Conservation (phyloP, 371 early-diverging fungal species). For the Quaeritorhiza haematococci region DNA sequence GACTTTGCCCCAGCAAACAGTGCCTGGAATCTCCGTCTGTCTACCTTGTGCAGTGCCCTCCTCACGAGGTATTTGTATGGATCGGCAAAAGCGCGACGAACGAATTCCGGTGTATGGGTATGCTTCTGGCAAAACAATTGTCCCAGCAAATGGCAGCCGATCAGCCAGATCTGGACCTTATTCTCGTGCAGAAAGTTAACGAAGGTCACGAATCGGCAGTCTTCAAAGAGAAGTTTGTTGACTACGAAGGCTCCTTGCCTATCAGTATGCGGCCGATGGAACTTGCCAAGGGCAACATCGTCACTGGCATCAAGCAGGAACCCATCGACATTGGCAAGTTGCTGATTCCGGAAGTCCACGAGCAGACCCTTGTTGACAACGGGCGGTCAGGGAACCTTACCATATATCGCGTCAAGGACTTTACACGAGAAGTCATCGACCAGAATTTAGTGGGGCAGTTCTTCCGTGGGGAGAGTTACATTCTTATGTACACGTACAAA, state of each 20-base stretch:
- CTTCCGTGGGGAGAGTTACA: conserved; percentile 23
- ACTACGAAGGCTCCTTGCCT: conserved; percentile 29
- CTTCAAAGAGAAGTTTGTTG: conserved; percentile 28
- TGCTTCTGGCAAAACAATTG: conserved; percentile 5
- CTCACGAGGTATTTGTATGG: conserved; percentile 28
- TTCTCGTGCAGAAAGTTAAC: conserved; percentile 3
- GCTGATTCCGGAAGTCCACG: neutral
- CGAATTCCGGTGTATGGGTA: conserved; percentile 8
- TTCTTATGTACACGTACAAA: conserved; percentile 21
- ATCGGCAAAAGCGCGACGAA: conserved; percentile 10
- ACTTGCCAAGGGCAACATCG: conserved; percentile 17
- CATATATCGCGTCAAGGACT: conserved; percentile 16
- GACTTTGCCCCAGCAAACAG: conserved; percentile 14
- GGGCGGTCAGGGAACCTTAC: conserved; percentile 2
- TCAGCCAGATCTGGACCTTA: neutral
- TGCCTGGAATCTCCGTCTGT: conserved; percentile 9
- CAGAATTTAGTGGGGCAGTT: conserved; percentile 6
- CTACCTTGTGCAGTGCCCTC: conserved; percentile 8
- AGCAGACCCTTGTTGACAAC: conserved; percentile 1
- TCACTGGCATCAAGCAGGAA: conserved; percentile 12
- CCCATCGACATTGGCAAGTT: conserved; percentile 14
- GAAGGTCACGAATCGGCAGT: conserved; percentile 23
- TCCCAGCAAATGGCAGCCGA: neutral
- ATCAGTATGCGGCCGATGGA: conserved; percentile 26
- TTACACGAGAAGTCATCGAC: conserved; percentile 6